Evolutionary conservation across 306 rosid species (phyloP), one percentile per base, ranked within the genome.

Genomic region (Lupinus albus): DNA sequence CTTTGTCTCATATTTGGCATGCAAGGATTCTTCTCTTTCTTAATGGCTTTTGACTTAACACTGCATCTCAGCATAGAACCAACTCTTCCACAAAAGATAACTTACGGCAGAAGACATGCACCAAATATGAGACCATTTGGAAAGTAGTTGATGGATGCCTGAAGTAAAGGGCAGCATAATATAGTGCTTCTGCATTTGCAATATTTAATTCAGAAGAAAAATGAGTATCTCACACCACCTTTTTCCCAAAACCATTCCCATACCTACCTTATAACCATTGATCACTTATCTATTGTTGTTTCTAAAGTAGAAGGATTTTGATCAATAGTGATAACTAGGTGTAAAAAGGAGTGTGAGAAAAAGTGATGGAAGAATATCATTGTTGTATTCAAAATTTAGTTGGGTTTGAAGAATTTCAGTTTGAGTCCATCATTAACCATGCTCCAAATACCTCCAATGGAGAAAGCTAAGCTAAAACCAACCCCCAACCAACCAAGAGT

Each of bases 401-500:
- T 88, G 15, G 99, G 97, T 82, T 90, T 93, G 88, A 93, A 93
- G 83, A 93, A 90, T 56, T 93, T 93, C 78, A 93, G 73, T 72
- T 90, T 93, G 57, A 93, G 96, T 32, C 99, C 99, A 80, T 71
- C 84, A 70, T 80, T 93, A 2, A 93, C 99, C 79, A 90, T 88
- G 77, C 99, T 93, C 99, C 99, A 93, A 14, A 93, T 79, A 14
- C 99, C 99, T 47, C 99, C 99, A 63, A 90, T 88, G 6, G 99
- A 88, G 53, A 93, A 90, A 3, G 96, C 96, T 85, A 90, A 70
- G 73, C 99, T 93, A 50, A 93, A 93, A 52, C 82, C 96, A 74
- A 93, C 78, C 15, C 99, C 99, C 38, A 90, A 54, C 97, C 99
- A 93, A 16, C 97, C 99, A 32, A 93, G 81, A 62, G 59, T 86